A percentile compares a stretch with the other conserved stretches of the same genome.
Evolutionary conservation across 345 rosid genomes (phyloP).

Genomic region (Melaleuca quinquenervia): DNA sequence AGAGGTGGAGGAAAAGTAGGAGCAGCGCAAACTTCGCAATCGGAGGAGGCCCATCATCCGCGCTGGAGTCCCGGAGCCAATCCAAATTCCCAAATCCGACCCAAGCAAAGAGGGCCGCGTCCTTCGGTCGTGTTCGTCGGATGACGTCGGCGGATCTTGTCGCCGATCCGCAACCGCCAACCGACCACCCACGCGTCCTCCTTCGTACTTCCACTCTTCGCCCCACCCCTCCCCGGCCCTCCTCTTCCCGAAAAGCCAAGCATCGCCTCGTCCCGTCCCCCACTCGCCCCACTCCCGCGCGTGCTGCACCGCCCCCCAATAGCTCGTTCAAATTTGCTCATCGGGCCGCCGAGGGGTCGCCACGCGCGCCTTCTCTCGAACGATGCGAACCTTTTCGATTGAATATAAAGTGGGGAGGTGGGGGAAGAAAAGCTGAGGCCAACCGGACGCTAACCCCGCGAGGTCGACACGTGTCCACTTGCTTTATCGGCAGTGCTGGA

Average conservation of each 20-base stretch:
- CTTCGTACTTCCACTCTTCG: not conserved
- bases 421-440: not conserved
- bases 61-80: not conserved
- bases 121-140: not conserved
- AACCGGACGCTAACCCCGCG: not conserved
- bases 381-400: not conserved
- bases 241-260: too few species aligned
- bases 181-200: conserved; percentile 8
- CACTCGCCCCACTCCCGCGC: not conserved
- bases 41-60: not conserved
- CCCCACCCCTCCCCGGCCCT: not conserved
- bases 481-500: conserved; percentile 1
- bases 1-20: too few species aligned
- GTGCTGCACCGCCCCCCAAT: not conserved
- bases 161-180: not conserved
- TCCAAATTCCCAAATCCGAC: not conserved
- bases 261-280: not conserved
- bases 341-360: not conserved
- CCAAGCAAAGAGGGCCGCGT: not conserved
- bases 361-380: conserved; percentile 7
- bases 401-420: not conserved
- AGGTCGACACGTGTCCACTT: not conserved
- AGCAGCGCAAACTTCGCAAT: too few species aligned
- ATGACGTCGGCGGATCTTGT: conserved; percentile 2
- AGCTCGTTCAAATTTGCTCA: not conserved